Evolutionary conservation across 768 basidiomycete genomes (phyloP).

Genomic region (Lyophyllum semitale): DNA sequence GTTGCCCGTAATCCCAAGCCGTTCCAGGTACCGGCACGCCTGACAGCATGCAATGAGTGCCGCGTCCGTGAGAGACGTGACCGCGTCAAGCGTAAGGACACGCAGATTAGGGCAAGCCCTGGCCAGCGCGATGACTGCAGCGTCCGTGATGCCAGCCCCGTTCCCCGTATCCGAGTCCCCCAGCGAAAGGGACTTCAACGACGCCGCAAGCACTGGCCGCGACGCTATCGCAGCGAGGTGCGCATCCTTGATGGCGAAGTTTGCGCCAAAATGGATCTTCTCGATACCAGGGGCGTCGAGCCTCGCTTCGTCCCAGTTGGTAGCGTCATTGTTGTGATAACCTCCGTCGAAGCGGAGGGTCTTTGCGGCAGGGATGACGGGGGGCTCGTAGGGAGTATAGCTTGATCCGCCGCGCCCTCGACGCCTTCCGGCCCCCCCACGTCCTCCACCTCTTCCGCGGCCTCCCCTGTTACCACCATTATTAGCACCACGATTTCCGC

Average conservation of each 20-base stretch:
- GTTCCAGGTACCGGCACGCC: not conserved
- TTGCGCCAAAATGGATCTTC: not conserved
- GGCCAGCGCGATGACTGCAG: not conserved
- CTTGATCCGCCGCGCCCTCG: not conserved
- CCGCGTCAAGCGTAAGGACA: not conserved
- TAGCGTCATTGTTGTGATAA: not conserved
- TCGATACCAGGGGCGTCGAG: constrained; percentile 3
- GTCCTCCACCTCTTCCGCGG: not conserved
- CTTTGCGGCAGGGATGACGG: not conserved
- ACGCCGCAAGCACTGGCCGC: not conserved
- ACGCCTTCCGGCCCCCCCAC: not conserved
- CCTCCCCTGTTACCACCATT: not conserved
- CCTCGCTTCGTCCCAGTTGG: not conserved
- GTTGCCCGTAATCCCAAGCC: not conserved
- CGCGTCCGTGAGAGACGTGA: not conserved
- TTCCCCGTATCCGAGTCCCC: constrained; percentile 3
- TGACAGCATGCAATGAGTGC: not conserved
- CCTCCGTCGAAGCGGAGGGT: not conserved
- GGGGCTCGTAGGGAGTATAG: not conserved
- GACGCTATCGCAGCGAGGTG: not conserved
- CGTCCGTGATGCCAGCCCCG: not conserved
- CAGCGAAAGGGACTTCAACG: not conserved
- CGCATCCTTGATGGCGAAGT: not conserved
- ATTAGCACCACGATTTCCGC: not conserved
- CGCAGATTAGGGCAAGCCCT: not conserved